Base-by-base conservation (phyloP, 1,284 basidiomycete species). In the Ganoderma lingzhi region DNA sequence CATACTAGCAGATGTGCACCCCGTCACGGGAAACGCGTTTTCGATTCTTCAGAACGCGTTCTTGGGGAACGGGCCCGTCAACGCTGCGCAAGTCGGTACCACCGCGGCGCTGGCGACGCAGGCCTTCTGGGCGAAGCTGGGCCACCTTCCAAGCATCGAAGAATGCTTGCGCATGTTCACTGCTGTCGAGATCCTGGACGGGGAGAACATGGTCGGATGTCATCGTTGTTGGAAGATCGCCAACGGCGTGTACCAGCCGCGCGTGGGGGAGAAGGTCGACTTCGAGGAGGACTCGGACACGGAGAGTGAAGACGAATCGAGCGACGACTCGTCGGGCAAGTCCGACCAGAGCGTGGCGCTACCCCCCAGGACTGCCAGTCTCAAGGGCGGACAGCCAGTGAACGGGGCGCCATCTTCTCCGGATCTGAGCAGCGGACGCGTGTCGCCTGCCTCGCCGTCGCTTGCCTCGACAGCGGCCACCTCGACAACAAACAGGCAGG, bases 131-230 rank as follows among this genome's bases (percentile, higher is more conserved):
- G 77, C 86, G 58, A 87, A 86, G 73, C 80, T 88, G 65, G 83
- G 82, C 28, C 84, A 85, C 59, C 80, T 88, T 8, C 84, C 87
- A 6, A 87, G 88, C 0, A 82, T 92, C 30, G 91, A 92, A 75
- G 91, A 93, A 67, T 95, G 93, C 71, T 81, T 98, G 69, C 86
- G 90, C 70, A 87, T 93, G 80, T 98, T 98, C 80, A 98, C 96
- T 0, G 85, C 91, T 3, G 96, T 97, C 28, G 96, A 98, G 78
- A 88, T 96, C 8, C 82, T 98, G 39, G 95, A 98, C 73, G 96
- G 95, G 0, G 96, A 97, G 74, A 98, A 98, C 76, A 93, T 92
- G 82, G 97, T 98, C 71, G 95, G 96, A 0, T 98, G 96, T 80
- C 87, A 93, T 74, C 87, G 93, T 67, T 98, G 96, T 82, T 98